Conservation (phyloP, 768 basidiomycete genomes). For the Tulasnella sp. region DNA sequence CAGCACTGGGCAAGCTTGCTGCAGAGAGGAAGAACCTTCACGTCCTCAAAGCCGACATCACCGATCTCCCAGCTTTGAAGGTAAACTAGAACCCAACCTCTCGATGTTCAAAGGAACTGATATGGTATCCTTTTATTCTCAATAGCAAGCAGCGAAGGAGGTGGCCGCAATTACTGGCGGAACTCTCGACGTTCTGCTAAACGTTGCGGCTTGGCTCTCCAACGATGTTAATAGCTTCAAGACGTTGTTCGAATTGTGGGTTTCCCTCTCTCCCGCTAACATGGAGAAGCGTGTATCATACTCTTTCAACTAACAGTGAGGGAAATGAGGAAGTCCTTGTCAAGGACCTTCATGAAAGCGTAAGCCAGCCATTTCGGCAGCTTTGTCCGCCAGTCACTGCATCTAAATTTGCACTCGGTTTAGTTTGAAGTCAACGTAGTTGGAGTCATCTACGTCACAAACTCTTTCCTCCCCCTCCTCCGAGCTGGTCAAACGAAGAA, state of each 20-base stretch:
- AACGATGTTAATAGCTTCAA: not conserved
- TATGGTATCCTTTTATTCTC: not conserved
- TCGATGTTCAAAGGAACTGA: too few relatives aligned
- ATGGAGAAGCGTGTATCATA: not conserved
- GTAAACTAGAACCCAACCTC: conserved; percentile 21
- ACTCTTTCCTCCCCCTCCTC: conserved; percentile 25
- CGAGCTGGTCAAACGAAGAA: conserved; percentile 17
- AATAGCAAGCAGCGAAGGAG: conserved; percentile 20
- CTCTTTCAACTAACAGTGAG: not conserved
- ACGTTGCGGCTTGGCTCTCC: conserved; percentile 12
- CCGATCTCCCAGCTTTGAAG: conserved; percentile 28
- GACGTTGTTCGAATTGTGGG: conserved; percentile 2
- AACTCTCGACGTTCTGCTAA: conserved; percentile 20
- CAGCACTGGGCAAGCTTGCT: conserved; percentile 21
- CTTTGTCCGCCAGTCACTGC: not conserved
- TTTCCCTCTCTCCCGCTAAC: not conserved
- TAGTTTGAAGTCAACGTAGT: conserved; percentile 23
- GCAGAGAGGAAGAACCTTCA: conserved; percentile 29
- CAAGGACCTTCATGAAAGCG: conserved; percentile 22
- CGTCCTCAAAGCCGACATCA: conserved; percentile 35
- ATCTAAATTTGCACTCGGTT: not conserved
- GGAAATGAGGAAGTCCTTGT: conserved; percentile 2
- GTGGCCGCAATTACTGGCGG: conserved; percentile 16
- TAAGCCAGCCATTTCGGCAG: not conserved
- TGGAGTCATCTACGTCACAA: conserved; percentile 23